A percentile compares a stretch with the other conserved stretches of the same genome.
Conservation (phyloP, 306 rosid species). For the Vachellia collinsii region DNA sequence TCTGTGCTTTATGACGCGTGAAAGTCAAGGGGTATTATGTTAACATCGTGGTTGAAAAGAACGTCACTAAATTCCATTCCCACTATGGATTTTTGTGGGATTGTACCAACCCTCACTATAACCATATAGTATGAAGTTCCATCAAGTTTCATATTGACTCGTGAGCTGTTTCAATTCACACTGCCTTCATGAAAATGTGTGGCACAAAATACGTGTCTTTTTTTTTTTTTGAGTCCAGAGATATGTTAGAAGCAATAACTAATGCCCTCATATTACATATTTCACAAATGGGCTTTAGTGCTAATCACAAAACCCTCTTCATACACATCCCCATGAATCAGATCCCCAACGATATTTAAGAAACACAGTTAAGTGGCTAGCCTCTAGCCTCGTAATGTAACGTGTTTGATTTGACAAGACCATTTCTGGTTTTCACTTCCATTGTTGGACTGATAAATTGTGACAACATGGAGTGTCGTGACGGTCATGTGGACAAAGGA, state of each 20-base stretch:
- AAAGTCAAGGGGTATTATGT: background rate
- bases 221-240: too few species aligned
- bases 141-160: background rate
- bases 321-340: too few species aligned
- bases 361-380: too few species aligned
- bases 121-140: background rate
- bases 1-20: background rate
- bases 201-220: background rate
- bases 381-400: too few species aligned
- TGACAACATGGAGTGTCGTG: background rate
- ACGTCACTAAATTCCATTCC: background rate
- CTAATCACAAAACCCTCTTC: too few species aligned
- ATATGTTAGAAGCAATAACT: too few species aligned
- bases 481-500: background rate
- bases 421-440: background rate
- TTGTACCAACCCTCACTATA: slow-evolving; percentile 11
- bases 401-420: slow-evolving; percentile 16
- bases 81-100: background rate
- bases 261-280: too few species aligned
- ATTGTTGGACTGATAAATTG: background rate
- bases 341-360: too few species aligned
- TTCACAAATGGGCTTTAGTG: too few species aligned
- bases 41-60: background rate
- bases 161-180: background rate
- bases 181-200: background rate